Percentiles rank a stretch among this genome's conserved stretches.
These are phyloP conservation scores for Blastocrithidia nonstop DNA, from an alignment of 208 protist genomes.

Conservation along the genomic window DNA sequence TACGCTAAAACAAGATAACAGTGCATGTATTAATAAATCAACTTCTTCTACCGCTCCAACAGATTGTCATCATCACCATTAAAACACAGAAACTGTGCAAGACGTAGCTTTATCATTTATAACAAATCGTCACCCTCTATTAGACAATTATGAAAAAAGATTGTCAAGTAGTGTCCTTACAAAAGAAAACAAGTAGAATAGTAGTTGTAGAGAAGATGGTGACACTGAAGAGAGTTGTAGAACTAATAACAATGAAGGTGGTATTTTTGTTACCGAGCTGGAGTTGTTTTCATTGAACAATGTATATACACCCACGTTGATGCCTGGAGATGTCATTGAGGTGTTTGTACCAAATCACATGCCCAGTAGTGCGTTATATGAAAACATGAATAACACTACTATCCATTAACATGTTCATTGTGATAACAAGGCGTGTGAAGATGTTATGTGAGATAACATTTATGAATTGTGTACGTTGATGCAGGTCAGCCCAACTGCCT, in stretches of 20 bases:
- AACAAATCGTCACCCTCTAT: no score
- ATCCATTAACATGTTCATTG: neutral
- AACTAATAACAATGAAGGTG: neutral
- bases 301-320: conserved; percentile 2
- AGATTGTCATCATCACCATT: no score
- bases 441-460: conserved; percentile 17
- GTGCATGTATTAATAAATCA: neutral
- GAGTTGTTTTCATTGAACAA: neutral
- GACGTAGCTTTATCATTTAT: no score
- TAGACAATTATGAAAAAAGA: no score
- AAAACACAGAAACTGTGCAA: no score
- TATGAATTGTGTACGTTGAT: conserved; percentile 37
- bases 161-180: no score
- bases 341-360: conserved; percentile 52
- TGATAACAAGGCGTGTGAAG: neutral
- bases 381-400: neutral
- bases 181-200: no score
- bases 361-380: no score
- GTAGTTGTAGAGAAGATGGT: no score
- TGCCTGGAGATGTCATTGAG: conserved; percentile 62
- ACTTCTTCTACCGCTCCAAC: no score
- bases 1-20: neutral
- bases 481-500: conserved; percentile 19
- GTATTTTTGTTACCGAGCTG: neutral
- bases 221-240: no score